Base-by-base conservation (phyloP, 2,329 filamentous ascomycete species). In the Pestalotiopsis sp. region DNA sequence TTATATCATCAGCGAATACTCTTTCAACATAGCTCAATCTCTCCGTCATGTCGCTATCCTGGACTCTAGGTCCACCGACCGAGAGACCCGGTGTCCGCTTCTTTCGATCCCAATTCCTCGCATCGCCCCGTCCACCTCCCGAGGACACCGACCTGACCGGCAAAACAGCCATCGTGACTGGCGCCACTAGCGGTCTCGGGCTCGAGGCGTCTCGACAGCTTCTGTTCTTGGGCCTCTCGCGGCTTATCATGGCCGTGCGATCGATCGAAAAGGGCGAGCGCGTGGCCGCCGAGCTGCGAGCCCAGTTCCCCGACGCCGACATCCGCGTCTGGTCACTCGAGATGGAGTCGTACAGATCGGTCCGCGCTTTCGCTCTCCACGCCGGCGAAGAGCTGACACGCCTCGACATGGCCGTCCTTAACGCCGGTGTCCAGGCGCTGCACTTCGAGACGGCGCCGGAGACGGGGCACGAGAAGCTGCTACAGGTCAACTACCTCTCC, bases 271-370 rank as follows among this genome's bases (percentile, higher is more conserved):
- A 78, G 66, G 83, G 83, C 3, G 77, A 83, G 17, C 72, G 69
- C 2, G 83, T 80, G 0, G 80, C 78, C 1, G 57, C 68, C 0
- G 67, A 70, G 14, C 74, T 84, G 4, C 75, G 75, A 4, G 67
- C 68, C n/a, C 60, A 72, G 24, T 75, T 75, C 59, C 76, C 76
- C 1, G 69, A 71, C 0, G 74, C 77, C 14, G 73, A 61, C 0
- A 76, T 85, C 48, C 76, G 81, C 17, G 81, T 85, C 20, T 85
- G 82, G 81, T 10, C 70, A 9, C 70, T 85, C 4, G 82, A 85
- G 68, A 79, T 84, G 77, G 61, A 66, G 11, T 81, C 77, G 1
- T 85, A 84, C 67, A 73, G 78, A 1, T 84, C 82, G 0, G 75
- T 85, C 55, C 72, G 72, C 14, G 72, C 70, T 1, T 85, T 86